phyloP scores from a whole-genome alignment of 1,284 basidiomycete genomes.

The Cystobasidium slooffiae region DNA sequence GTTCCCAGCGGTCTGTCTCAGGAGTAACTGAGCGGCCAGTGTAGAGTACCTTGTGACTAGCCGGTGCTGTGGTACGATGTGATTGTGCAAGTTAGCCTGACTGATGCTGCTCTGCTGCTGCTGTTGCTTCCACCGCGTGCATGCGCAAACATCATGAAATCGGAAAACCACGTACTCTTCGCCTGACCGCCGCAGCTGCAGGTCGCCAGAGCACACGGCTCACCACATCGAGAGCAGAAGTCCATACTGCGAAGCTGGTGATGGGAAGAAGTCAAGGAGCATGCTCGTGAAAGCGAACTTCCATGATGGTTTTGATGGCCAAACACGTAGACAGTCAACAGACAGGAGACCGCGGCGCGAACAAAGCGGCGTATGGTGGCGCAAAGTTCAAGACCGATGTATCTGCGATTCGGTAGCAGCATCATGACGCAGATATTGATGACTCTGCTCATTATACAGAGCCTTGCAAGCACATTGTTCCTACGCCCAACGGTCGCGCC shows the following conservation, averaged over 20 bases:
- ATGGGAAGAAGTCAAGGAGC: constrained; percentile 2
- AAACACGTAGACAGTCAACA: constrained; percentile 17
- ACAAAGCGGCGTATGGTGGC: not conserved
- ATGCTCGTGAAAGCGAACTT: not conserved
- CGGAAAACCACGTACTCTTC: constrained; percentile 25
- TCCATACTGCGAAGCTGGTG: constrained; percentile 1
- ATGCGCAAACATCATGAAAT: no score
- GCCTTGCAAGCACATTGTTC: no score
- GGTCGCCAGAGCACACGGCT: constrained; percentile 18
- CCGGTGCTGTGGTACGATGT: constrained; percentile 3
- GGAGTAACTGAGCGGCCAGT: constrained; percentile 31
- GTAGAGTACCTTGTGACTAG: constrained; percentile 33
- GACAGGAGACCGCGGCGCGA: constrained; percentile 7
- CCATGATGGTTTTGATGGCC: not conserved
- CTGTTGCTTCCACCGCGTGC: not conserved
- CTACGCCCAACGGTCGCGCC: no score
- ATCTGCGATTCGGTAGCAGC: no score
- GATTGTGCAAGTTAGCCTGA: not conserved
- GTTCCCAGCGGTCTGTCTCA: constrained; percentile 32
- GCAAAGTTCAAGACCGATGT: no score
- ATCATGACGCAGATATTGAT: no score
- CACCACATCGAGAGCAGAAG: constrained; percentile 40
- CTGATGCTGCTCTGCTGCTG: not conserved
- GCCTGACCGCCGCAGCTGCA: constrained; percentile 32
- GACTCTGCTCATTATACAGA: no score